These are phyloP conservation scores for Penicillium sclerotiorum DNA, from an alignment of 2,329 filamentous ascomycete species.

Conservation along the genomic window DNA sequence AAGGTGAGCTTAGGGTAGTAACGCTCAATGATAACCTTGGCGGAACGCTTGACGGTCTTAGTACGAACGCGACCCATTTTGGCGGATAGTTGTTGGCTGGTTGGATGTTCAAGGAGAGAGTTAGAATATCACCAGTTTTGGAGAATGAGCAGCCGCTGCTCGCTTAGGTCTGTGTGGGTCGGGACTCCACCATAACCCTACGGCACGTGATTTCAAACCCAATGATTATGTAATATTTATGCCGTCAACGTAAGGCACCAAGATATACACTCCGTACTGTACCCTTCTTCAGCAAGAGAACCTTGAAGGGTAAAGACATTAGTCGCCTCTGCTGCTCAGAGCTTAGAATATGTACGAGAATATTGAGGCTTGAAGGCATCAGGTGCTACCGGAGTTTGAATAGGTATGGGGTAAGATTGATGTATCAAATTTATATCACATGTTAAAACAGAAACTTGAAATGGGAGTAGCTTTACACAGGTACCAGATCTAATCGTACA, in stretches of 20 bases:
- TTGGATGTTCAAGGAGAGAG: conserved; percentile 31
- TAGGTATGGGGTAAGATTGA: conserved; percentile 15
- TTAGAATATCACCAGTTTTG: conserved; percentile 14
- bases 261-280: no score
- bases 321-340: no score
- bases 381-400: no score
- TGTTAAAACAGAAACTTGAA: conserved; percentile 20
- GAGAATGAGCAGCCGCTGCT: conserved; percentile 17
- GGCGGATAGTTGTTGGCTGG: conserved; percentile 43
- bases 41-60: conserved; percentile 76
- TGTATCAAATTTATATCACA: conserved; percentile 32
- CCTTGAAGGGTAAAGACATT: neutral
- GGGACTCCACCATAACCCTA: conserved; percentile 23
- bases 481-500: conserved; percentile 40
- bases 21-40: conserved; percentile 99
- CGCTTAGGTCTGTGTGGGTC: conserved; percentile 31
- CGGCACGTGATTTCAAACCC: conserved; percentile 15
- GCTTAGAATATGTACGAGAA: no score
- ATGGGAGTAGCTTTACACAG: conserved; percentile 33
- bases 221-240: conserved; percentile 2
- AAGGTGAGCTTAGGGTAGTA: conserved; percentile 98
- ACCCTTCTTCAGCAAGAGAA: no score
- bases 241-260: neutral
- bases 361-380: no score
- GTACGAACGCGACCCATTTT: conserved; percentile 55